These are phyloP conservation scores for Ophiostoma populinum DNA, from an alignment of 2,329 filamentous ascomycete genomes.

Conservation along the genomic window DNA sequence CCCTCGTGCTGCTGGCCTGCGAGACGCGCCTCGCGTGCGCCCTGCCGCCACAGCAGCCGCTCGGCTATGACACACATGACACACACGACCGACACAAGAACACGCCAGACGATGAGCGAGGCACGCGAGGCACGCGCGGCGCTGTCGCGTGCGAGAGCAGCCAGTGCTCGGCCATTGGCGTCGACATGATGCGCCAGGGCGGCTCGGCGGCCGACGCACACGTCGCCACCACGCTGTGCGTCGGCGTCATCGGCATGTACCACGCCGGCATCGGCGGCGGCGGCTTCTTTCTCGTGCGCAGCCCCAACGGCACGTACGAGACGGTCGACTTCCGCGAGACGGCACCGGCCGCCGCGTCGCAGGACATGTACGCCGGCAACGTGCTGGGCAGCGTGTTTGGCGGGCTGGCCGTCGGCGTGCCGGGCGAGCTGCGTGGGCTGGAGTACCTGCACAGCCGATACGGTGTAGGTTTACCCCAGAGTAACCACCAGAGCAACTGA, in stretches of 20 bases:
- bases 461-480: conserved; percentile 26
- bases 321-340: conserved; percentile 81
- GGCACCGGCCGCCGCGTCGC: conserved; percentile 62
- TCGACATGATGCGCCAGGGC: conserved; percentile 37
- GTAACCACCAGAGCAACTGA: too few species aligned
- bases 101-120: too few species aligned
- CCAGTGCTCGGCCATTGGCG: conserved; percentile 53
- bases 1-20: conserved; percentile 5
- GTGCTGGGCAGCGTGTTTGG: conserved; percentile 48
- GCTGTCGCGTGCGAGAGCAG: conserved; percentile 54
- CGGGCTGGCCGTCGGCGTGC: conserved; percentile 55
- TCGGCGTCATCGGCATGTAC: conserved; percentile 61
- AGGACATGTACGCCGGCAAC: conserved; percentile 74
- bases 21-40: conserved; percentile 1
- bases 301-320: conserved; percentile 59
- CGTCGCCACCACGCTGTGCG: conserved; percentile 56
- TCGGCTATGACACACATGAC: not conserved
- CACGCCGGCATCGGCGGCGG: conserved; percentile 77
- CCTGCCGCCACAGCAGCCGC: conserved; percentile 5
- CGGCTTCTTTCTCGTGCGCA: conserved; percentile 72
- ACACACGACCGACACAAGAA: not conserved
- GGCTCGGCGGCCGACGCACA: conserved; percentile 65
- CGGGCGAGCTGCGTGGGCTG: conserved; percentile 61
- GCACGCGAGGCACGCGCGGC: conserved; percentile 23
- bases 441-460: conserved; percentile 61